Evolutionary conservation across 1,284 basidiomycete species (phyloP).

Genomic region (Nidula niveotomentosa): DNA sequence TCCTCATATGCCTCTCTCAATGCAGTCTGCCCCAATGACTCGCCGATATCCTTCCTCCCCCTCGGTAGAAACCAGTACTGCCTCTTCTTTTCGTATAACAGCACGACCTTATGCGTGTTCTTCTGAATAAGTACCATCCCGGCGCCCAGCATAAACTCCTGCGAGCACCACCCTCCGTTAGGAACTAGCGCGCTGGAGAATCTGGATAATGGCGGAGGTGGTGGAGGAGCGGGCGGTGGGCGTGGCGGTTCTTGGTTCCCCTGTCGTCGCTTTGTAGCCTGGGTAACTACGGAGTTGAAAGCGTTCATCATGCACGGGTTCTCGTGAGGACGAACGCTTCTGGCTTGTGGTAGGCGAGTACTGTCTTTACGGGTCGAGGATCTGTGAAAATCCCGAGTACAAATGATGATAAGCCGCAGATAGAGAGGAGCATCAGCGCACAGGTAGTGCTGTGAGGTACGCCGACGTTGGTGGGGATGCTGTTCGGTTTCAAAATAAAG

Average conservation of each 20-base stretch:
- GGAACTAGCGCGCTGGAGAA: conserved; percentile 35
- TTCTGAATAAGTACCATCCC: conserved; percentile 62
- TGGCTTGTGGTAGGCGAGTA: no score
- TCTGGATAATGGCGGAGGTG: conserved; percentile 21
- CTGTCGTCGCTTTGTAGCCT: neutral
- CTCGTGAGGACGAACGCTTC: no score
- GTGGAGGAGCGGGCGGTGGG: conserved; percentile 1
- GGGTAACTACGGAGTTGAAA: neutral
- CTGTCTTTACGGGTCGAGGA: no score
- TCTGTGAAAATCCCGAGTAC: no score
- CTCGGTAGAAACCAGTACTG: conserved; percentile 56
- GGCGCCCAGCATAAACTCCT: conserved; percentile 55
- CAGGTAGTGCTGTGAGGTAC: no score
- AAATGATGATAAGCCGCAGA: no score
- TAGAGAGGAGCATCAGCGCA: no score
- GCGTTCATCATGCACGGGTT: neutral
- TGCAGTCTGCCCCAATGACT: conserved; percentile 55
- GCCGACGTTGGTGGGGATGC: no score
- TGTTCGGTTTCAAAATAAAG: no score
- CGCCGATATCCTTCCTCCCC: conserved; percentile 64
- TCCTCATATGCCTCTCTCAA: conserved; percentile 67
- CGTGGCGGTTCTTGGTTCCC: neutral
- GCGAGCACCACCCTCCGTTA: conserved; percentile 41
- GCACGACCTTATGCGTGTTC: conserved; percentile 30
- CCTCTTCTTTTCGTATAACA: conserved; percentile 38